Evolutionary conservation across 1,284 basidiomycete species (phyloP), one percentile per base, ranked within the genome.

Genomic region (Neolentinus lepideus): DNA sequence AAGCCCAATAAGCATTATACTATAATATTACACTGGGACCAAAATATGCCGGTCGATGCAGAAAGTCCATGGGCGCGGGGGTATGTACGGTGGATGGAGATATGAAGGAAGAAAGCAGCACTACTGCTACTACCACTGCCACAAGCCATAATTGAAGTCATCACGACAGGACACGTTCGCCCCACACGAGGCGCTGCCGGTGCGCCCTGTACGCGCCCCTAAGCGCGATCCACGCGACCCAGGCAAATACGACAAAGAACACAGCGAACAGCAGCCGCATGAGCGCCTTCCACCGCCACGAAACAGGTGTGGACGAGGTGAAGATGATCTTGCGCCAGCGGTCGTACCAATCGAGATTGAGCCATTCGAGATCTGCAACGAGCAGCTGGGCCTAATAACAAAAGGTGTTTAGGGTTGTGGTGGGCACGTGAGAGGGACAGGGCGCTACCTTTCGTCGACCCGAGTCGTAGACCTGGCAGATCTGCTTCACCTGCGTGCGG

Each of bases 321-420:
- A 90, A 89, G 61, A 89, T 82, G 68, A 83, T 83, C 26, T 76
- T 68, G 50, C 85, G 77, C 77, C 84, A 84, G 19, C 86, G 83
- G 64, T 84, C 80, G 55, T 85, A 84, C 65, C 86, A 81, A 51
- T 85, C 82, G 0, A 83, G 87, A 64, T 88, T 86, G 26, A 89
- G 72, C 88, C 87, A 90, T 53, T 75, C 75, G 53, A 90, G 71
- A 57, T 84, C 82, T 2, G 67, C 66, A 26, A 83, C 78, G 22
- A 90, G 78, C 10, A 74, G 66, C 62, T 79, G 73, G 6, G 87
- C 87, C 84, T 88, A 57, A 48, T 16, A 54, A 46, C 14, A 14
- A 33, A 24, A 35, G 12, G 29, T 43, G 25, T 22, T 47, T 52
- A 47, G 25, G 56, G 48, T 35, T 52, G 56, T 52, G 25, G 31